Base-by-base conservation (phyloP, 192 early-diverging fungal genomes). In the Backusella westeae region DNA sequence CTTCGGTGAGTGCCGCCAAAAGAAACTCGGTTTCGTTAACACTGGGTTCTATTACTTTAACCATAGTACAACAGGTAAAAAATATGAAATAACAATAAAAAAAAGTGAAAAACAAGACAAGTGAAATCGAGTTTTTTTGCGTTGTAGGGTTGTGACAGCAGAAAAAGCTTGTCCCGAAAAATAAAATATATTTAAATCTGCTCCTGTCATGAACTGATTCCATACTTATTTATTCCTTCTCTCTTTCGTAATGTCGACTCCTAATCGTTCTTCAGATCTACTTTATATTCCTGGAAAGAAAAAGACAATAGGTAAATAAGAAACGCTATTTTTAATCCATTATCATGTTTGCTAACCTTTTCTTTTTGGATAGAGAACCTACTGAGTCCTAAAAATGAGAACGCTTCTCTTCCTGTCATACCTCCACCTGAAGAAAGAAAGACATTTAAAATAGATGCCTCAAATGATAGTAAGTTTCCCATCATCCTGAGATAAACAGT, bases 1-100 rank as follows among this genome's bases (percentile, higher is more conserved):
- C 91, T 44, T 93, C 84, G 41, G 71, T 71, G 34, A 97, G 86
- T 38, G 96, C 91, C 17, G 88, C 69, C 5, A 94, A 73, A 14
- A 96, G 79, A 81, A 97, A 98, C 34, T 85, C 85, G 38, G 86
- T 85, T 77, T 98, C 94, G 69, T 94, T 94, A 38, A 74, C 34
- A 26, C 75, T 77, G 3, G 80, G 75, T 14, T 77, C 80, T 19
- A 69, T 21, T 75, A 87, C 85, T 77, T 80, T 89, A 66, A 85
- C 83, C 83, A 84, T 84, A 4, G 32, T 2, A 32, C 32, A 32
- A 9, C 69, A 29, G 19, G 7, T 23, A 39, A 2, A 75, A 39
- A 34, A 42, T 26, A 32, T 66, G 17, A 49, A 73, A 36, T 14
- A 38, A 42, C 12, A 41, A 35, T 32, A 41, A 26, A 26, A 39